Base-by-base conservation (phyloP, 2,329 filamentous ascomycete species). In the Colletotrichum australisinense region DNA sequence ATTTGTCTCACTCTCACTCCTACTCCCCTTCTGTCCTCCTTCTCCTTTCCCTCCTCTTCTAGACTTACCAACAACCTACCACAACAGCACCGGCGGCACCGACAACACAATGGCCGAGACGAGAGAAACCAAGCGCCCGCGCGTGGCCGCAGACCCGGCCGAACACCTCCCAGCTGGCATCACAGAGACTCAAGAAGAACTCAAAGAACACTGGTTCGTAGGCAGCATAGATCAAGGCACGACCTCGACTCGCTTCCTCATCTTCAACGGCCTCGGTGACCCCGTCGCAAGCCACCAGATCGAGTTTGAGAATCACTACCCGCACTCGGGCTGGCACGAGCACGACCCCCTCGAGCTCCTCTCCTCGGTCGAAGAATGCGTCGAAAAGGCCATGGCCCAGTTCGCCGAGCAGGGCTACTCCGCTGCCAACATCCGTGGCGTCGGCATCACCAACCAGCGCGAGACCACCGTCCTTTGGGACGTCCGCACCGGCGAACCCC, bases 141-240 rank as follows among this genome's bases (percentile, higher is more conserved):
- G 71, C 63, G 52, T 64, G 24, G 73, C 65, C 55, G 67, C 69
- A 58, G 63, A 69, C 35, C 60, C 65, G 16, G 67, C 59, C 30
- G 73, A 75, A 30, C 74, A 77, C 69, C 78, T 83, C n/a, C 81
- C 81, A 4, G 63, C 74, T 9, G 80, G 78, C 67, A 80, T 83
- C 35, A 74, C 66, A 19, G 78, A 79, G 66, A 83, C 81, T 1
- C 78, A 78, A 19, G 78, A 81, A 16, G 80, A 83, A 73, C 75
- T 77, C 55, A 69, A 76, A 59, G 75, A 79, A 60, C 77, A 92
- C 69, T 90, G 90, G 84, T 97, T 94, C 79, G 92, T 97, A 74
- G 95, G 95, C 73, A 94, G 93, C 77, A 95, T 98, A 80, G 95
- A 98, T 80, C 94, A 97, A 79, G 95, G 95, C 72, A 98, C 95